A percentile compares a stretch with the other conserved stretches of the same genome.
phyloP scores from a whole-genome alignment of 2,329 filamentous ascomycete species.

The Tolypocladium endophyticum region DNA sequence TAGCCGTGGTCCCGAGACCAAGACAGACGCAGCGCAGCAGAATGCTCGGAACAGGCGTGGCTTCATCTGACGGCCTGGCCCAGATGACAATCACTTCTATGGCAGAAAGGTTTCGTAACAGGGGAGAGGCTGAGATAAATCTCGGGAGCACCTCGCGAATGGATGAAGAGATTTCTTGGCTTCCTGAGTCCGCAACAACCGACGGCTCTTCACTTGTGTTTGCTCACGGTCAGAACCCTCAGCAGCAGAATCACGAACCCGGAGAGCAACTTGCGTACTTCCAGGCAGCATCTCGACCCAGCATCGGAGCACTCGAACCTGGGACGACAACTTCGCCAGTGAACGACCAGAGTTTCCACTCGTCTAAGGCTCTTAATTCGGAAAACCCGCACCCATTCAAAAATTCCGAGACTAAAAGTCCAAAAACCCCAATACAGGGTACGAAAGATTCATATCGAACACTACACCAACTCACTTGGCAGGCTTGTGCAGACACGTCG shows the following conservation, averaged over 20 bases:
- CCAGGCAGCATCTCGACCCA: neutral
- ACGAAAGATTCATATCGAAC: neutral
- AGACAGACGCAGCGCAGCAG: neutral
- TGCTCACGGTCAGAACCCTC: neutral
- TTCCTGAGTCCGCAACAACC: neutral
- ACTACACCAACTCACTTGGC: neutral
- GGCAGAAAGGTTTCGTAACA: neutral
- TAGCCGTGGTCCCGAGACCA: neutral
- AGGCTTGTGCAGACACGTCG: neutral
- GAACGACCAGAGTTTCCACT: constrained; percentile 1
- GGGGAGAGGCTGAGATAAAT: neutral
- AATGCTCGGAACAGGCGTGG: neutral
- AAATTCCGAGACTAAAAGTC: neutral
- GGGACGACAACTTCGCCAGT: neutral
- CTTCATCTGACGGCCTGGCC: neutral
- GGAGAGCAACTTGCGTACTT: neutral
- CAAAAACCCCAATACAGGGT: neutral
- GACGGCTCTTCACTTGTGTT: neutral
- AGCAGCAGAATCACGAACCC: neutral
- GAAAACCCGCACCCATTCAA: neutral
- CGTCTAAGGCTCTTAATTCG: constrained; percentile 1
- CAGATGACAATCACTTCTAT: neutral
- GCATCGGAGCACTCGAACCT: neutral
- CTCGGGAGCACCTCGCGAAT: neutral
- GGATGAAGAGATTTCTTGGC: neutral